Evolutionary conservation across 2,329 filamentous ascomycete genomes (phyloP).

Genomic region (Metarhizium humberi): DNA sequence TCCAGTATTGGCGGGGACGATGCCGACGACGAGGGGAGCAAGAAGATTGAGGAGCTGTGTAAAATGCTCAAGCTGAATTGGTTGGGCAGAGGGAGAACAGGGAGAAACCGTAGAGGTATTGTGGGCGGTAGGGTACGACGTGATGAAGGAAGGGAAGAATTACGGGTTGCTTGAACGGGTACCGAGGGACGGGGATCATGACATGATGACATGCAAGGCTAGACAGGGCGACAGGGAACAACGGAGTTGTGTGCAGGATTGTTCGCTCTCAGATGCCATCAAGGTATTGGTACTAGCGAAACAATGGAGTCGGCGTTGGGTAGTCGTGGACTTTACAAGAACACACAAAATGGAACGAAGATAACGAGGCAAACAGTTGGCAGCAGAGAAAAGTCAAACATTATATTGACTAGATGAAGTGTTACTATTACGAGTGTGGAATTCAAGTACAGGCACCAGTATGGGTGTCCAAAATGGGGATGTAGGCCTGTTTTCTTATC

Average conservation of each 20-base stretch:
- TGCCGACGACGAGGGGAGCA: slow-evolving; percentile 61
- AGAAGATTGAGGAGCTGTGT: slow-evolving; percentile 73
- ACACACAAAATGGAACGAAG: not conserved
- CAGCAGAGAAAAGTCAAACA: too few species aligned
- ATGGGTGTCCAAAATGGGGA: too few species aligned
- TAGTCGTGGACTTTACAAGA: not conserved
- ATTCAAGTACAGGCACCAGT: too few species aligned
- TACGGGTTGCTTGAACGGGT: slow-evolving; percentile 26
- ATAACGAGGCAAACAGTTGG: too few species aligned
- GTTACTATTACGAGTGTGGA: too few species aligned
- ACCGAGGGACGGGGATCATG: not conserved
- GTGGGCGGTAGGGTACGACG: slow-evolving; percentile 58
- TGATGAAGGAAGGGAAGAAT: slow-evolving; percentile 30
- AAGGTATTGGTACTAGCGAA: not conserved
- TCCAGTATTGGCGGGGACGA: slow-evolving; percentile 58
- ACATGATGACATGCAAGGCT: not conserved
- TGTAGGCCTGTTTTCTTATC: slow-evolving; percentile 5
- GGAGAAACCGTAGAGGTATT: slow-evolving; percentile 80
- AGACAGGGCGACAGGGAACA: not conserved
- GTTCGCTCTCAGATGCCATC: not conserved
- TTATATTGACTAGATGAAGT: too few species aligned
- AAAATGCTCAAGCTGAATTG: slow-evolving; percentile 93
- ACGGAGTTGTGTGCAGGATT: not conserved
- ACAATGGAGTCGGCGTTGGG: not conserved
- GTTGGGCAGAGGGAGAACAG: slow-evolving; percentile 83